Evolutionary conservation across 805 yeast species (phyloP).

Genomic region (Metschnikowia orientalis): DNA sequence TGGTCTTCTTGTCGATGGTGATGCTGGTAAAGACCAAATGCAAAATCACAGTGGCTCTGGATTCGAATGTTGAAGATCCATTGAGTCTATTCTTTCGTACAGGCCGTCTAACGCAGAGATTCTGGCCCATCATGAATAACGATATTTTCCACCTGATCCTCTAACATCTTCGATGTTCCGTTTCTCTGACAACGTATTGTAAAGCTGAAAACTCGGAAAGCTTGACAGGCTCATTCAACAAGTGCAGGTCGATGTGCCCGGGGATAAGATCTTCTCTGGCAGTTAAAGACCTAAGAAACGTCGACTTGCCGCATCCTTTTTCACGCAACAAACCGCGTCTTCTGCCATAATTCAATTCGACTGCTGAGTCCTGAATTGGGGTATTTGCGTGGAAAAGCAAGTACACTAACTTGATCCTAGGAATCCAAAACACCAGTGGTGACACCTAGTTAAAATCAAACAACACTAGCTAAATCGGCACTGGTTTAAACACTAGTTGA

Average conservation of each 20-base stretch:
- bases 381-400: conserved; percentile 97
- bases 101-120: conserved; percentile 77
- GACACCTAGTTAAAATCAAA: conserved; percentile 93
- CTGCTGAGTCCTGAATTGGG: conserved; percentile 81
- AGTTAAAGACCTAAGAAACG: conserved; percentile 87
- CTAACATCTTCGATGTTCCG: conserved; percentile 90
- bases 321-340: conserved; percentile 97
- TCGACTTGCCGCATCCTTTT: conserved; percentile 98
- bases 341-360: conserved; percentile 95
- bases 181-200: conserved; percentile 95
- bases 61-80: conserved; percentile 94
- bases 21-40: conserved; percentile 89
- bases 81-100: conserved; percentile 90
- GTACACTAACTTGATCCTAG: conserved; percentile 78
- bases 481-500: too few relatives aligned
- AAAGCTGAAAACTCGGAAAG: conserved; percentile 89
- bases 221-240: conserved; percentile 96
- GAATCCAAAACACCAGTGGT: conserved; percentile 95
- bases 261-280: conserved; percentile 97
- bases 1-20: conserved; percentile 90
- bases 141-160: conserved; percentile 83
- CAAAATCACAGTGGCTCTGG: conserved; percentile 91
- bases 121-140: conserved; percentile 94
- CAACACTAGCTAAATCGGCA: too few relatives aligned
- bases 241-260: conserved; percentile 81